Evolutionary conservation across 345 rosid species (phyloP).

Genomic region (Trapa incisa): DNA sequence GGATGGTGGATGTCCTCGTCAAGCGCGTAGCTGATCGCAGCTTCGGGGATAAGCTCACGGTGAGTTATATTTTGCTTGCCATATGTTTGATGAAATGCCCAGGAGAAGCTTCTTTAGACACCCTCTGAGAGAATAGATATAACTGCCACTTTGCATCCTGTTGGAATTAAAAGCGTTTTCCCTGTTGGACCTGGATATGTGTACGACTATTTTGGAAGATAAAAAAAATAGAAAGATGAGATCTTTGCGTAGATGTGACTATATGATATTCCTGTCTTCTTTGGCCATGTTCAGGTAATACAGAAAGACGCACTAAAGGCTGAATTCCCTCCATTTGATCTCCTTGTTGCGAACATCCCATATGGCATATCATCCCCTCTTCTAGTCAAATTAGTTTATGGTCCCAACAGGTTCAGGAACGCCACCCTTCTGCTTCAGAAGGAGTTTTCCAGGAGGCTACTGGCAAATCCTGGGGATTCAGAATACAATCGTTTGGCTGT

Average conservation of each 20-base stretch:
- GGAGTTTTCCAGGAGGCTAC: constrained; percentile 68
- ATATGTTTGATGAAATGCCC: constrained; percentile 45
- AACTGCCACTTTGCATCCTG: neutral
- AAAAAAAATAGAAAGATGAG: neutral
- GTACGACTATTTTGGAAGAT: no score
- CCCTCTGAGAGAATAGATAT: neutral
- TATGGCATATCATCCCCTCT: constrained; percentile 82
- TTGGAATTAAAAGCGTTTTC: neutral
- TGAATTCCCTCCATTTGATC: constrained; percentile 57
- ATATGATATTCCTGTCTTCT: neutral
- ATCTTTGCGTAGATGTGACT: neutral
- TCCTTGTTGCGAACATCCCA: constrained; percentile 78
- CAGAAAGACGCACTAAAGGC: constrained; percentile 67
- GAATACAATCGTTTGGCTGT: constrained; percentile 82
- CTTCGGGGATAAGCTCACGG: constrained; percentile 36
- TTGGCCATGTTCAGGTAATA: constrained; percentile 33
- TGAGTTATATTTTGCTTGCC: constrained; percentile 15
- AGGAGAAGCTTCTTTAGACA: constrained; percentile 2
- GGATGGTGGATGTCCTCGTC: constrained; percentile 64
- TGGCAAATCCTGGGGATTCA: constrained; percentile 76
- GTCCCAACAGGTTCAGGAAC: constrained; percentile 40
- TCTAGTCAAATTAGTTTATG: constrained; percentile 63
- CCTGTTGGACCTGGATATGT: neutral
- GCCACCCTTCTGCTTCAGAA: constrained; percentile 85
- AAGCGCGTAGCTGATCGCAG: constrained; percentile 39